Conservation (phyloP, 805 yeast species). For the Soucietia sequanensis region DNA sequence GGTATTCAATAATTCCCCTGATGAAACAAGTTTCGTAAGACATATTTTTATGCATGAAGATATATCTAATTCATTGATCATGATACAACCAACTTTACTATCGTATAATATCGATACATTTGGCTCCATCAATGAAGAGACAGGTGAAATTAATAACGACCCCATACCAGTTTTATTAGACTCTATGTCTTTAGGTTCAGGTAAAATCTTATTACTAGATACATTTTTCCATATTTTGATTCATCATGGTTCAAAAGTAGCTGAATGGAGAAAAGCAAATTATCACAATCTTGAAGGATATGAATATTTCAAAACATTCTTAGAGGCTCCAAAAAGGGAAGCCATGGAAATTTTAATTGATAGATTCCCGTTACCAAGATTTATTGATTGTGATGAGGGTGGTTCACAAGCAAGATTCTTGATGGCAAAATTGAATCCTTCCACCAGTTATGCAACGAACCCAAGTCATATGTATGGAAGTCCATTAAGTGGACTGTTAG, state of each 20-base stretch:
- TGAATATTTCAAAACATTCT: constrained; percentile 55
- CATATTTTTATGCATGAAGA: constrained; percentile 65
- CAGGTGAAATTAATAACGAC: constrained; percentile 36
- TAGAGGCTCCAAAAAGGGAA: constrained; percentile 61
- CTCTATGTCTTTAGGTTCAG: constrained; percentile 58
- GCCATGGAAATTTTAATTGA: constrained; percentile 65
- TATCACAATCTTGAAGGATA: constrained; percentile 64
- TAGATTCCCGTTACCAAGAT: constrained; percentile 70
- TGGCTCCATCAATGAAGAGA: constrained; percentile 31
- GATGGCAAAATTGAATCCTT: constrained; percentile 67
- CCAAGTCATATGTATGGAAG: constrained; percentile 28
- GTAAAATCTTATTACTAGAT: constrained; percentile 57
- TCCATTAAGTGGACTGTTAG: constrained; percentile 18
- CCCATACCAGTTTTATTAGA: constrained; percentile 66
- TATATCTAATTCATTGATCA: constrained; percentile 54
- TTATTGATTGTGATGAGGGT: constrained; percentile 72
- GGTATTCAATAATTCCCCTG: constrained; percentile 70
- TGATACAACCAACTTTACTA: constrained; percentile 70
- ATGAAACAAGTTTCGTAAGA: constrained; percentile 65
- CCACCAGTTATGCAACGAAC: constrained; percentile 50
- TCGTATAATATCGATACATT: constrained; percentile 50
- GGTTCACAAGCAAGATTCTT: constrained; percentile 74
- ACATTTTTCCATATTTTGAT: constrained; percentile 70
- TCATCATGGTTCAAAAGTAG: constrained; percentile 63
- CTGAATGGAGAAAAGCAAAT: constrained; percentile 64